Percentiles rank a stretch among this genome's conserved stretches.
Conservation (phyloP, 176 grass and related monocot species). For the Phragmites australis region DNA sequence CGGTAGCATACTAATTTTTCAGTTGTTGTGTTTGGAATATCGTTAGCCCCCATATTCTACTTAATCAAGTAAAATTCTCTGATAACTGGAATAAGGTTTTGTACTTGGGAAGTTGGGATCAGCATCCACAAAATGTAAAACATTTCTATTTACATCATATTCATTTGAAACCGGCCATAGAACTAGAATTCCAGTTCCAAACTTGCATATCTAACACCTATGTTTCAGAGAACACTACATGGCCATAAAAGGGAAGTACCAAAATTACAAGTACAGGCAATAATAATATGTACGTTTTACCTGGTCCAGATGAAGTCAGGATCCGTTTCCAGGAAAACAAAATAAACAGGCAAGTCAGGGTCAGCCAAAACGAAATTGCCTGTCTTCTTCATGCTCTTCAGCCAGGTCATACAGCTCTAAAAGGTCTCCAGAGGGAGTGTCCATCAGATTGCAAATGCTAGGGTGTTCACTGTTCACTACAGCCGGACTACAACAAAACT, state of each 20-base stretch:
- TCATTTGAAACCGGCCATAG: neutral
- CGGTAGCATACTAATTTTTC: neutral
- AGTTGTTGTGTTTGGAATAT: neutral
- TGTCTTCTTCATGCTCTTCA: neutral
- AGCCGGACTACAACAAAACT: neutral
- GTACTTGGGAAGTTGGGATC: neutral
- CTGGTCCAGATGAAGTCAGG: neutral
- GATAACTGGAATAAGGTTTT: neutral
- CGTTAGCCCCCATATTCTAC: neutral
- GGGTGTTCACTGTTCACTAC: neutral
- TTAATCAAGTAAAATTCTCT: neutral
- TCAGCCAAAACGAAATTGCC: neutral
- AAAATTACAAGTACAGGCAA: conserved; percentile 23
- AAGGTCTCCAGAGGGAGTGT: neutral
- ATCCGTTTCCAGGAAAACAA: neutral
- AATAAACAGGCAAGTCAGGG: neutral
- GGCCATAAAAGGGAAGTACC: neutral
- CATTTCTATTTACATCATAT: conserved; percentile 13
- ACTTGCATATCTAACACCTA: conserved; percentile 6
- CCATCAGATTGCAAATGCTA: conserved; percentile 15
- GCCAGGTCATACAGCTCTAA: neutral
- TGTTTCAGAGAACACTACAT: conserved; percentile 1
- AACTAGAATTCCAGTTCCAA: neutral
- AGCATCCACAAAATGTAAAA: neutral
- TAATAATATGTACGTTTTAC: conserved; percentile 27